These are phyloP conservation scores for Plectosphaerella sp. DNA, from an alignment of 2,329 filamentous ascomycete genomes.

Conservation along the genomic window DNA sequence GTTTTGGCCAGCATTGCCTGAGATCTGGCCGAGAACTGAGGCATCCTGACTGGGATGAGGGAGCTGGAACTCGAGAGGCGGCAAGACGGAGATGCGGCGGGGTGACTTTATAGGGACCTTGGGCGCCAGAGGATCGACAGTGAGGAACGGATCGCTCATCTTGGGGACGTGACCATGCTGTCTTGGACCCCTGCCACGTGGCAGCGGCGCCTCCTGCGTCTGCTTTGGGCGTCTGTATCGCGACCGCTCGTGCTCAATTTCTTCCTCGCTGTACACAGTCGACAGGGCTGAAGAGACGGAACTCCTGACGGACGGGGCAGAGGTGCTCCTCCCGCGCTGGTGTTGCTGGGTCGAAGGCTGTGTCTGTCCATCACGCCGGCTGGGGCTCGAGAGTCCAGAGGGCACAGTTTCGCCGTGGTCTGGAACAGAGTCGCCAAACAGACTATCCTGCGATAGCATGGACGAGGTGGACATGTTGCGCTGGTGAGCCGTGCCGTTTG, in stretches of 20 bases:
- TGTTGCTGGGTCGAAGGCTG: slow-evolving; percentile 10
- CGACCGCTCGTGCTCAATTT: slow-evolving; percentile 30
- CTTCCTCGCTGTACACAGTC: slow-evolving; percentile 52
- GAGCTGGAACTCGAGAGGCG: not conserved
- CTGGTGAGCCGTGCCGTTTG: slow-evolving; percentile 1
- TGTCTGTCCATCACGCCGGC: slow-evolving; percentile 24
- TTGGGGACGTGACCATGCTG: slow-evolving; percentile 2
- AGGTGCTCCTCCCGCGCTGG: slow-evolving; percentile 9
- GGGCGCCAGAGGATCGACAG: not conserved
- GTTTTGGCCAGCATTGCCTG: not conserved
- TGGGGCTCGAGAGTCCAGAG: slow-evolving; percentile 38
- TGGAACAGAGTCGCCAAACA: slow-evolving; percentile 30
- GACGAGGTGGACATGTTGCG: slow-evolving; percentile 7
- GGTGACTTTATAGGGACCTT: not conserved
- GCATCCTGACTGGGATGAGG: not conserved
- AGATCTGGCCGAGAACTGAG: not conserved
- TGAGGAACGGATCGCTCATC: slow-evolving; percentile 11
- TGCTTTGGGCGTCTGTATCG: no score
- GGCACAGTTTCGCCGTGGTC: slow-evolving; percentile 23
- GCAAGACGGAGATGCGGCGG: slow-evolving; percentile 1
- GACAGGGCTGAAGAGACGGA: slow-evolving; percentile 49
- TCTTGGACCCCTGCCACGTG: not conserved
- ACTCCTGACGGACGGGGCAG: slow-evolving; percentile 29
- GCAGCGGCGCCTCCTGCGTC: no score
- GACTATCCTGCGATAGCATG: slow-evolving; percentile 28